Conservation (phyloP, 257 asterid species). For the Solanum arcanum region DNA sequence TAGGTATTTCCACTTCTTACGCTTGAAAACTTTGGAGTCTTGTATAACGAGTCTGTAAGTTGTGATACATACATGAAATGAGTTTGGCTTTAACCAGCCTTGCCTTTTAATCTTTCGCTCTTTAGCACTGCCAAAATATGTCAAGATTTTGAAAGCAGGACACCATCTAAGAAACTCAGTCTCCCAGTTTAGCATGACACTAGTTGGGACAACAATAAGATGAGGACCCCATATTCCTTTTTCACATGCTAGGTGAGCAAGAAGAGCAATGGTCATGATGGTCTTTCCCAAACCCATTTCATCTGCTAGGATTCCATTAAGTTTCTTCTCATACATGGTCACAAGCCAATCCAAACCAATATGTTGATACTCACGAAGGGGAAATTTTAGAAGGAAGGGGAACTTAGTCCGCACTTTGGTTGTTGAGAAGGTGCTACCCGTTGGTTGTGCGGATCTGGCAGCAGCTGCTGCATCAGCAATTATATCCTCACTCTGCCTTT, state of each 20-base stretch:
- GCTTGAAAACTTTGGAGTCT: slow-evolving; percentile 90
- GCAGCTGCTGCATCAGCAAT: slow-evolving; percentile 99
- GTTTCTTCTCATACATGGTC: slow-evolving; percentile 97
- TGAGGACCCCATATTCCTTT: slow-evolving; percentile 99
- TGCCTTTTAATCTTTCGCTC: slow-evolving; percentile 91
- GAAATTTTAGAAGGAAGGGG: slow-evolving; percentile 92
- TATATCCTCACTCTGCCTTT: slow-evolving; percentile 44
- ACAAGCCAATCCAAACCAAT: slow-evolving; percentile 99
- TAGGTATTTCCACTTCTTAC: slow-evolving; percentile 98
- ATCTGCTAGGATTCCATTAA: slow-evolving; percentile 97
- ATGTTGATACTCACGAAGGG: slow-evolving; percentile 98
- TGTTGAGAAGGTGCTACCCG: slow-evolving; percentile 94
- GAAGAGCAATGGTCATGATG: slow-evolving; percentile 95
- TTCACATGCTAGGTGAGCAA: slow-evolving; percentile 94
- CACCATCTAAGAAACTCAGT: slow-evolving; percentile 99
- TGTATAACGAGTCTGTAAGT: slow-evolving; percentile 97
- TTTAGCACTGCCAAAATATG: slow-evolving; percentile 98
- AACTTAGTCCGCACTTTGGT: slow-evolving; percentile 93
- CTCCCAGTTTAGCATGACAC: slow-evolving; percentile 99
- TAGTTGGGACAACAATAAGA: slow-evolving; percentile 97
- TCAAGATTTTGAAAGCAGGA: slow-evolving; percentile 97
- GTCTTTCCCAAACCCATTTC: slow-evolving; percentile 99
- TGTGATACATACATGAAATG: slow-evolving; percentile 90
- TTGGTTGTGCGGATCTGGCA: slow-evolving; percentile 97
- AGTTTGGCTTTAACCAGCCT: slow-evolving; percentile 96